Evolutionary conservation across 1,139 yeast genomes (phyloP).

Genomic region (Suhomyces kunorum): DNA sequence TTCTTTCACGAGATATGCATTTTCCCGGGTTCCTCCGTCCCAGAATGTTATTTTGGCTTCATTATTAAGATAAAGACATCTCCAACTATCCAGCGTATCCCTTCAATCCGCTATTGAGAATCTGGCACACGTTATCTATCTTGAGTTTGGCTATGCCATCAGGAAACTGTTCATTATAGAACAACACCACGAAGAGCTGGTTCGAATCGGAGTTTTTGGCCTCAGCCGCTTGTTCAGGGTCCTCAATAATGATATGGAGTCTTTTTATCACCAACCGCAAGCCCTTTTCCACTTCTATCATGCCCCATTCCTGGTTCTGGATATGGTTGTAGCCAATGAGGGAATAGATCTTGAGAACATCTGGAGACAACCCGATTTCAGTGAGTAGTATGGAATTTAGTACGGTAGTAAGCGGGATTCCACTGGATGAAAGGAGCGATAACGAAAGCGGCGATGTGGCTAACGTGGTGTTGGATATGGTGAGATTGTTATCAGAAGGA

Average conservation of each 20-base stretch:
- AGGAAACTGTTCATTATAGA: conserved; percentile 37
- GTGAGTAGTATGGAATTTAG: conserved; percentile 18
- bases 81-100: conserved; percentile 25
- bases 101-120: conserved; percentile 35
- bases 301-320: conserved; percentile 32
- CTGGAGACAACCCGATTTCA: conserved; percentile 29
- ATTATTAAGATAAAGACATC: too few species aligned
- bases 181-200: conserved; percentile 29
- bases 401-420: conserved; percentile 46
- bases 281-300: conserved; percentile 35
- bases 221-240: conserved; percentile 4
- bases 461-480: conserved; percentile 14
- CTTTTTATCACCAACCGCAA: conserved; percentile 32
- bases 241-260: conserved; percentile 18
- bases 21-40: too few species aligned
- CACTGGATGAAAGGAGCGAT: conserved; percentile 45
- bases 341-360: conserved; percentile 48
- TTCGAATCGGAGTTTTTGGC: not conserved
- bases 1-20: too few species aligned
- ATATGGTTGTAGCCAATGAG: conserved; percentile 44
- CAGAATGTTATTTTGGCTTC: too few species aligned
- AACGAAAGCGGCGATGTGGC: conserved; percentile 38
- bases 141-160: conserved; percentile 47
- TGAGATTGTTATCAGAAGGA: conserved; percentile 12
- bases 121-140: conserved; percentile 37